Base-by-base conservation (phyloP, 2,329 filamentous ascomycete species). In the Colletotrichum eremochloae region DNA sequence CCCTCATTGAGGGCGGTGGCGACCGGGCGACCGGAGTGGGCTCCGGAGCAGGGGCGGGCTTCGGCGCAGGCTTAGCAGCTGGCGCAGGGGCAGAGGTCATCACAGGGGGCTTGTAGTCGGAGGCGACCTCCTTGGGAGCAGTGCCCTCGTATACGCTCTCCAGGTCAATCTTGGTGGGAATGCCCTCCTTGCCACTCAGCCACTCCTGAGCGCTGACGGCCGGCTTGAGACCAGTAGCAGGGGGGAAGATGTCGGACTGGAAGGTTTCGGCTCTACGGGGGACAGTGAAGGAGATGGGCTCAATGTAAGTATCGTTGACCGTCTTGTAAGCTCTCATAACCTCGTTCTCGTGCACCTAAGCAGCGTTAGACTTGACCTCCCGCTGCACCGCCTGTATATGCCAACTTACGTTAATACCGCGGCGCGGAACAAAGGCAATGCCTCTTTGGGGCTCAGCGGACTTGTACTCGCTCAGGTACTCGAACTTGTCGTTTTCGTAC, bases 401-500 rank as follows among this genome's bases (percentile, higher is more conserved):
- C 36, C 12, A 53, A 81, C 89, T 80, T 80, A 93, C 93, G 81
- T 98, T 97, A 78, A 99, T 93, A 75, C 96, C 96, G 75, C 96
- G 94, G 84, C 97, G 96, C 65, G 96, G 96, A 80, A 98, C 84
- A 83, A 99, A 98, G 44, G 94, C 96, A 77, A 99, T 89, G 77
- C 96, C 96, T 80, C 96, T 91, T 85, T 99, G 96, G 42, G 96
- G 96, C 75, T 99, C 96, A 50, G 88, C 86, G n/a, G 96, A 98
- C 84, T 98, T 97, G 88, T 98, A 96, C 82, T 98, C 96, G 75
- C 95, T 97, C 67, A 99, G 86, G 83, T 94, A 97, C 84, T 99
- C 96, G 80, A 99, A 98, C 84, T 98, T 98, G 87, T 98, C 96
- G 84, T 98, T 97, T 81, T 97, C 94, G 80, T 97, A 97, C 84